Base-by-base conservation (phyloP, 192 early-diverging fungal species). In the Coemansia sp. region DNA sequence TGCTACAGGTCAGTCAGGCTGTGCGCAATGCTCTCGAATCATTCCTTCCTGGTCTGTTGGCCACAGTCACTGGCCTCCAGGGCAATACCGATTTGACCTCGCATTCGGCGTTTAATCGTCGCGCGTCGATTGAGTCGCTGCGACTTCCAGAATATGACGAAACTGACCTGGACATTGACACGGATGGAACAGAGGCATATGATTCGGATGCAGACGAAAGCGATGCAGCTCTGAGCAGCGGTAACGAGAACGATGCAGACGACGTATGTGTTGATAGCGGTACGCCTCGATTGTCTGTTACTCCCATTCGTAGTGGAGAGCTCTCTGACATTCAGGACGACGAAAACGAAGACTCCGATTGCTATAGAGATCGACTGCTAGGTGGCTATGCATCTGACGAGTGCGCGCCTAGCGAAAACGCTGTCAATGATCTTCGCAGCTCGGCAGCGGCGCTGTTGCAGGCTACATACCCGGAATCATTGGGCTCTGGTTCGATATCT, bases 131-230 rank as follows among this genome's bases (percentile, higher is more conserved):
- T 0, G 64, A 70, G 22, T 71, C 74, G 17, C 53, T 78, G 39
- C 68, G 61, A 14, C 55, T 78, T 41, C 74, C 74, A 19, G 74
- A 78, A 46, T 78, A 71, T 25, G 74, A 71, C 11, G 74, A 78
- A 39, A 49, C 74, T 0, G 74, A 78, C 19, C 37, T 51, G 0
- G 74, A 78, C 17, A 38, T 67, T 24, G 68, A 70, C 59, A 59
- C 61, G 4, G 74, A 66, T 11, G 59, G 40, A 18, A 78, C 74
- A 12, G 68, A 71, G 43, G 58, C 61, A 1, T 64, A 63, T 21
- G 45, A 47, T 12, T 67, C 67, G 12, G 57, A 59, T 23, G 61
- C 41, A 37, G 50, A 67, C 17, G 53, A 54, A 23, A 54, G 53
- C 53, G 53, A 54, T n/a, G 38, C 17, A 11, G 46, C 18, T 34